These are phyloP conservation scores for Vitis hybrid DNA, from an alignment of 177 flowering plant genomes.

Conservation along the genomic window DNA sequence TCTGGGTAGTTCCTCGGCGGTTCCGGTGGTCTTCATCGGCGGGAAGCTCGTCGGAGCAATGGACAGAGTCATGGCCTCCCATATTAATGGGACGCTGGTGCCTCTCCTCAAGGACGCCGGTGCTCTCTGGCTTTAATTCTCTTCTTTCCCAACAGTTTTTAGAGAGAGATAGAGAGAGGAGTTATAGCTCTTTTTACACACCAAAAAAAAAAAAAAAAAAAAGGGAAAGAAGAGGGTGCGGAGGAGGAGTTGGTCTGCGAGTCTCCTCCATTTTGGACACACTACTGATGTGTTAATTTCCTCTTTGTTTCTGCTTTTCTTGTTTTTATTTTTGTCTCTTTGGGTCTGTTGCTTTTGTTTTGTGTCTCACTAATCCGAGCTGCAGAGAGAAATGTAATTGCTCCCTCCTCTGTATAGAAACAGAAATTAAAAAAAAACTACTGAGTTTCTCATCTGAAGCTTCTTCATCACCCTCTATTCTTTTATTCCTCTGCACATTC, in stretches of 20 bases:
- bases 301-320: constrained; percentile 1
- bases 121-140: constrained; percentile 59
- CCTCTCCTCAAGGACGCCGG: constrained; percentile 69
- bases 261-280: constrained; percentile 18
- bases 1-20: constrained; percentile 32
- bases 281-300: neutral
- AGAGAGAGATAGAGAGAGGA: neutral
- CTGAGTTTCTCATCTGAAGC: neutral
- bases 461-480: neutral
- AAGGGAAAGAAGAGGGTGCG: neutral
- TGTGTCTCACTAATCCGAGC: neutral
- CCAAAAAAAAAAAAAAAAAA: neutral
- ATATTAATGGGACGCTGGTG: constrained; percentile 57
- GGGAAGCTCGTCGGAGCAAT: constrained; percentile 64
- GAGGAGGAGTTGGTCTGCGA: constrained; percentile 15
- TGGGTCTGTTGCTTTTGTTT: constrained; percentile 5
- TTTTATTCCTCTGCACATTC: neutral
- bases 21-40: constrained; percentile 62
- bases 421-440: neutral
- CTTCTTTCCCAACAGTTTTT: neutral
- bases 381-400: constrained; percentile 6
- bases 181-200: neutral
- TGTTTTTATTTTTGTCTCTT: neutral
- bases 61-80: constrained; percentile 67
- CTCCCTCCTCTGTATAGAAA: constrained; percentile 7